Base-by-base conservation (phyloP, 1,139 yeast species). In the Taiozyma sp. region DNA sequence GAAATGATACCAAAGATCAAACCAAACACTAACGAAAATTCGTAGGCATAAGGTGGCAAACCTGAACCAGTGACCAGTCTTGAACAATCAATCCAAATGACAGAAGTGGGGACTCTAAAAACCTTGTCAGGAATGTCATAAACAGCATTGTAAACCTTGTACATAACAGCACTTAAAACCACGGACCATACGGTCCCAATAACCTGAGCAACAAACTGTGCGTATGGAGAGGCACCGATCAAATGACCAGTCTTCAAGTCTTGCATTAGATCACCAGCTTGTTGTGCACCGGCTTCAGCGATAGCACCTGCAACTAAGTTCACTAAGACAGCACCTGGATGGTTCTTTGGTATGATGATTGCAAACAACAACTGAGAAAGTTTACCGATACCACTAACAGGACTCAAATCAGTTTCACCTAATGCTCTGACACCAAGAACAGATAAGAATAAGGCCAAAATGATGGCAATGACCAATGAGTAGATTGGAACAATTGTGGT, bases 221-320 rank as follows among this genome's bases (percentile, higher is more conserved):
- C 96, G 54, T 78, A 78, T 24, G 97, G 97, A 0, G 96, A 87
- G 0, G 98, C 98, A 12, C 96, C 96, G 5, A 93, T 65, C 48
- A 93, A 69, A 68, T 89, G 96, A 0, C 99, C 98, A 0, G 99
- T 92, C 66, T 93, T 93, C 60, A 92, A 75, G 69, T 93, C 99
- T 73, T 93, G 98, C 96, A 92, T 89, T 64, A 93, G 74, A 70
- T 93, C 99, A 16, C 99, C 99, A 1, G 98, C 97, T 69, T 93
- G 99, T 69, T 93, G 98, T 2, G 99, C 97, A 8, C 99, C 98
- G 1, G 99, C 98, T 70, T 93, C 99, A 1, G 98, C 96, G 36
- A 93, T 84, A 8, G 97, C 98, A 16, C 99, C 99, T 4, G 98
- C 97, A 3, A 93, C 85, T 50, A 93, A 73, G 65, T 93, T 93